These are phyloP conservation scores for Pseudopithomyces maydicus DNA, from an alignment of 2,329 filamentous ascomycete species.

Conservation along the genomic window DNA sequence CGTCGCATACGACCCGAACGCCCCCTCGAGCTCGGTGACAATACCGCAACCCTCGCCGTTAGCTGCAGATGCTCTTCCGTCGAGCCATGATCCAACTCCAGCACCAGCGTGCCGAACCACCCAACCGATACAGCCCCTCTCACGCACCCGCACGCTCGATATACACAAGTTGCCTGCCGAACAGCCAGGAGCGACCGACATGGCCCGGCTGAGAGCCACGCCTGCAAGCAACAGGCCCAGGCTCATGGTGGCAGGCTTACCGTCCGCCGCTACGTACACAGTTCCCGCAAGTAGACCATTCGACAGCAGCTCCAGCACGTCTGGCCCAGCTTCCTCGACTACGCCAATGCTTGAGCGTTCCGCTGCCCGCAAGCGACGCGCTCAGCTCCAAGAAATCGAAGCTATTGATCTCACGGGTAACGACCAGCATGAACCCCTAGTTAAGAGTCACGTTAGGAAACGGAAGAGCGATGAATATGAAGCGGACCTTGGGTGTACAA, in stretches of 20 bases:
- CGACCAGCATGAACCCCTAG: slow-evolving; percentile 22
- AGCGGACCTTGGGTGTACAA: slow-evolving; percentile 22
- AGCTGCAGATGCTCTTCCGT: slow-evolving; percentile 8
- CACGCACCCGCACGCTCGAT: slow-evolving; percentile 27
- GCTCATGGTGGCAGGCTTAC: slow-evolving; percentile 35
- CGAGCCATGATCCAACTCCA: slow-evolving; percentile 27
- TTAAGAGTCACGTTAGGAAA: slow-evolving; percentile 41
- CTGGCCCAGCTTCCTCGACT: slow-evolving; percentile 5
- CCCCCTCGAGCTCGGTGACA: slow-evolving; percentile 27
- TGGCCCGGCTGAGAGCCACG: slow-evolving; percentile 52
- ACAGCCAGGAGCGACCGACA: slow-evolving; percentile 29
- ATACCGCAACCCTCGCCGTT: slow-evolving; percentile 19
- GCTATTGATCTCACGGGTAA: slow-evolving; percentile 45
- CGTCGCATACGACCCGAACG: slow-evolving; percentile 35
- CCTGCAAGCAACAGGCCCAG: slow-evolving; percentile 48
- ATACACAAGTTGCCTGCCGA: slow-evolving; percentile 27
- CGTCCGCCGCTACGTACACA: slow-evolving; percentile 17
- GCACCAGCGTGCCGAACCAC: slow-evolving; percentile 17
- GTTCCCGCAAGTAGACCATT: slow-evolving; percentile 7
- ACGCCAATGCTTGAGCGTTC: slow-evolving; percentile 14
- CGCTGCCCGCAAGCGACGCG: slow-evolving; percentile 10
- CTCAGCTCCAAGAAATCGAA: slow-evolving; percentile 30
- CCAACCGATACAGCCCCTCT: slow-evolving; percentile 23
- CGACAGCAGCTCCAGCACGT: neutral
- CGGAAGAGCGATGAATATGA: slow-evolving; percentile 54